Evolutionary conservation across 345 rosid genomes (phyloP).

Genomic region (Bretschneidera sinensis): DNA sequence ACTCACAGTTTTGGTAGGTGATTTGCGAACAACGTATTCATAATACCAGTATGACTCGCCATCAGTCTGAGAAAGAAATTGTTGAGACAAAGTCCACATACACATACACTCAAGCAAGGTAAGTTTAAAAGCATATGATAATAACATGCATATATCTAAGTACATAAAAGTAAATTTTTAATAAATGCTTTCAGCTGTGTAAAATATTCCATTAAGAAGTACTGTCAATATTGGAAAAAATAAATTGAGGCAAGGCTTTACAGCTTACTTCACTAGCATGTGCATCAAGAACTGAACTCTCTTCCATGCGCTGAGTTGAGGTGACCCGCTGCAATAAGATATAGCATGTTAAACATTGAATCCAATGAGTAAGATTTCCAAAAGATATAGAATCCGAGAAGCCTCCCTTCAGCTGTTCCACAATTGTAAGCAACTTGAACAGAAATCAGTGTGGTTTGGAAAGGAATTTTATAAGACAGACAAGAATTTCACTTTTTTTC

Average conservation of each 20-base stretch:
- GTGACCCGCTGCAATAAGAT: slow-evolving; percentile 71
- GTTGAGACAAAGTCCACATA: neutral
- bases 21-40: slow-evolving; percentile 88
- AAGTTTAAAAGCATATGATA: no score
- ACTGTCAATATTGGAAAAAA: neutral
- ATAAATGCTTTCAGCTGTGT: neutral
- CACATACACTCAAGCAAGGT: neutral
- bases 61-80: slow-evolving; percentile 44
- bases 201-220: neutral
- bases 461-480: no score
- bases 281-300: slow-evolving; percentile 88
- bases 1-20: slow-evolving; percentile 70
- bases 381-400: slow-evolving; percentile 3
- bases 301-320: slow-evolving; percentile 79
- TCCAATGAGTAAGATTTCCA: slow-evolving; percentile 9
- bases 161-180: no score
- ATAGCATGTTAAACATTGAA: slow-evolving; percentile 16
- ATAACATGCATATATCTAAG: no score
- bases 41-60: slow-evolving; percentile 87
- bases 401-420: no score
- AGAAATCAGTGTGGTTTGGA: no score
- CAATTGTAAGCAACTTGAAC: no score
- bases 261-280: slow-evolving; percentile 57
- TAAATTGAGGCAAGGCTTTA: slow-evolving; percentile 12
- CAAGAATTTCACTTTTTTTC: neutral